Conservation (phyloP, 495 filamentous ascomycete genomes). For the Beverwykella pulmonaria region DNA sequence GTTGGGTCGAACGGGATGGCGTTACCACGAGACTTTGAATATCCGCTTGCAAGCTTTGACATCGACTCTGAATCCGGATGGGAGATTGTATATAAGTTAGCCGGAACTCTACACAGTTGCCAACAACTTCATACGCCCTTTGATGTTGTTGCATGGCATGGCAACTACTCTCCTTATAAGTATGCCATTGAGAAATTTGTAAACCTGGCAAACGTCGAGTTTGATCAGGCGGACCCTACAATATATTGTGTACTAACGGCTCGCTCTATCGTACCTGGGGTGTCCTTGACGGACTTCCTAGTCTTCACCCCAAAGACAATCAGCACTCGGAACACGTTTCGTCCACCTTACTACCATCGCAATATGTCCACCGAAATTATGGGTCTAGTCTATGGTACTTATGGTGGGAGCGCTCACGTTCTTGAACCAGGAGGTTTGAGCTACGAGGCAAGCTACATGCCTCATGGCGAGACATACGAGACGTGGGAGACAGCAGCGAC, state of each 20-base stretch:
- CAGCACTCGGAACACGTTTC: conserved; percentile 1
- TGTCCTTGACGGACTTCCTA: conserved; percentile 9
- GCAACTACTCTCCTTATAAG: conserved; percentile 13
- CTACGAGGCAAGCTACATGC: conserved; percentile 5
- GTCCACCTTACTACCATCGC: conserved; percentile 10
- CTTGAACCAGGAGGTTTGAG: conserved; percentile 9
- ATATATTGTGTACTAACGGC: conserved; percentile 18
- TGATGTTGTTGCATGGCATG: conserved; percentile 5
- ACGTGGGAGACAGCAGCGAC: conserved; percentile 5
- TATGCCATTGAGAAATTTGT: conserved; percentile 14
- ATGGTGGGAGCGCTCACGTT: conserved; percentile 3
- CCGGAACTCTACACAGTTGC: neutral
- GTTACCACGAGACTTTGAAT: conserved; percentile 84
- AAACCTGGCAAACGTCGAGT: conserved; percentile 1
- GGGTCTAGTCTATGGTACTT: conserved; percentile 4
- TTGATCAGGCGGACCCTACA: conserved; percentile 13
- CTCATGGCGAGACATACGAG: conserved; percentile 7
- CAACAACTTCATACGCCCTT: conserved; percentile 9
- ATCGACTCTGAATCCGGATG: conserved; percentile 10
- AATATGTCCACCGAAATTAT: conserved; percentile 14
- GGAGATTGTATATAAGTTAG: conserved; percentile 11
- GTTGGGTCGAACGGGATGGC: conserved; percentile 85
- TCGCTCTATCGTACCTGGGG: neutral
- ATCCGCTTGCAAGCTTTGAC: conserved; percentile 73
- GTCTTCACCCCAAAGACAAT: conserved; percentile 13